Base-by-base conservation (phyloP, 1,139 yeast species). In the Arxiozyma slooffiae region DNA sequence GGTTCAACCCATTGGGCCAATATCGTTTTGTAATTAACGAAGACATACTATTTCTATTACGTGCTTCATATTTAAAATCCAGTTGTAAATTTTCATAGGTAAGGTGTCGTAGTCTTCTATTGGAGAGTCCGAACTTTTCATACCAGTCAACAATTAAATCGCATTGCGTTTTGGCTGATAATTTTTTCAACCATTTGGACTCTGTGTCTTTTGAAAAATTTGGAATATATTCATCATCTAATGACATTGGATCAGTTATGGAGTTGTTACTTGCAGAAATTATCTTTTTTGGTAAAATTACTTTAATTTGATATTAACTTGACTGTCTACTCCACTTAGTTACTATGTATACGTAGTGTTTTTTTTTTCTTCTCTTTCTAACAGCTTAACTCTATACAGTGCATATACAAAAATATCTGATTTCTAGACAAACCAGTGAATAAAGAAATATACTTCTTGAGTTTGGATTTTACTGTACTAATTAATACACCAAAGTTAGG, bases 1-100 rank as follows among this genome's bases (percentile, higher is more conserved):
- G 66, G 57, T 82, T 85, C 47, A 85, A 66, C 0, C 95, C 95
- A 3, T 69, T 59, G 0, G 77, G 71, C 81, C 89, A 85, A 60
- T 72, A 79, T 37, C 80, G 80, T 40, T 70, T 71, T 8, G 82
- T 55, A 16, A 83, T 68, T 46, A 68, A 67, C 8, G 49, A 49
- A 1, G 57, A 54, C 11, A 60, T 21, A 3, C 52, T 48, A 6
- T 48, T 48, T 41, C 62, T 53, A 26, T 47, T 42, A 6, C 45
- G 36, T 11, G 38, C 23, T 30, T 42, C 45, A 18, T 30, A 42
- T 42, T 42, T 42, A 20, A 42, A 42, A 20, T 42, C 45, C 16
- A 34, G 16, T 42, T 34, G 38, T 21, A 42, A 34, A 6, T 37
- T 42, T 21, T 42, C 39, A 14, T 14, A 14, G 16, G 37, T 39